Conservation (phyloP, 495 filamentous ascomycete genomes). For the Penicillium ucsense region DNA sequence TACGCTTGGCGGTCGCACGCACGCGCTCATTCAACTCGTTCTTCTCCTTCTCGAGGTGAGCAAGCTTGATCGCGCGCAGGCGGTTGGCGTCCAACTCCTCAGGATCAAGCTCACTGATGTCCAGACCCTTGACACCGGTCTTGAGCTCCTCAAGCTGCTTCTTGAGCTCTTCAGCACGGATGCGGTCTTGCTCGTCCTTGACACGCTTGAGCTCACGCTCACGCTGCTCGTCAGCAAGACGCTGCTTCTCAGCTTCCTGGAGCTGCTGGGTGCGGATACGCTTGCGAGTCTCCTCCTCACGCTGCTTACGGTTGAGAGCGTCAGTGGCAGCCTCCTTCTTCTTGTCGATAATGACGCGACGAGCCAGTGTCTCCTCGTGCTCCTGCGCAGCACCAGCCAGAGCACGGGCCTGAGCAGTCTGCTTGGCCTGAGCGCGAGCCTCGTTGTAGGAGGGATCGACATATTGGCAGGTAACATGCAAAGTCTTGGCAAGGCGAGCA, state of each 20-base stretch:
- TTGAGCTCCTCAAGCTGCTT: slow-evolving; percentile 93
- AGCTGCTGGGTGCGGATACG: slow-evolving; percentile 72
- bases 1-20: slow-evolving; percentile 84
- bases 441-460: slow-evolving; percentile 84
- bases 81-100: slow-evolving; percentile 81
- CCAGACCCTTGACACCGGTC: slow-evolving; percentile 71
- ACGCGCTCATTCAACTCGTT: slow-evolving; percentile 83
- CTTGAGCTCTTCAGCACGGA: slow-evolving; percentile 87
- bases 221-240: slow-evolving; percentile 80
- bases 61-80: slow-evolving; percentile 87
- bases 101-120: slow-evolving; percentile 65
- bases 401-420: slow-evolving; percentile 68
- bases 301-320: slow-evolving; percentile 74
- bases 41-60: slow-evolving; percentile 95
- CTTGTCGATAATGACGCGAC: slow-evolving; percentile 86
- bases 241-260: slow-evolving; percentile 76
- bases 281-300: slow-evolving; percentile 83
- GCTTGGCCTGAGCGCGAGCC: slow-evolving; percentile 66
- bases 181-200: slow-evolving; percentile 80
- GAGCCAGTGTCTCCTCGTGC: slow-evolving; percentile 76
- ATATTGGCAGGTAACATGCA: slow-evolving; percentile 89
- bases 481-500: slow-evolving; percentile 77
- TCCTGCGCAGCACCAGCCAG: slow-evolving; percentile 82
- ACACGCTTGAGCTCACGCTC: slow-evolving; percentile 84
- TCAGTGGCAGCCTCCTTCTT: slow-evolving; percentile 90